These are phyloP conservation scores for Taxawa tesnikishii DNA, from an alignment of 2,329 filamentous ascomycete species.

Conservation along the genomic window DNA sequence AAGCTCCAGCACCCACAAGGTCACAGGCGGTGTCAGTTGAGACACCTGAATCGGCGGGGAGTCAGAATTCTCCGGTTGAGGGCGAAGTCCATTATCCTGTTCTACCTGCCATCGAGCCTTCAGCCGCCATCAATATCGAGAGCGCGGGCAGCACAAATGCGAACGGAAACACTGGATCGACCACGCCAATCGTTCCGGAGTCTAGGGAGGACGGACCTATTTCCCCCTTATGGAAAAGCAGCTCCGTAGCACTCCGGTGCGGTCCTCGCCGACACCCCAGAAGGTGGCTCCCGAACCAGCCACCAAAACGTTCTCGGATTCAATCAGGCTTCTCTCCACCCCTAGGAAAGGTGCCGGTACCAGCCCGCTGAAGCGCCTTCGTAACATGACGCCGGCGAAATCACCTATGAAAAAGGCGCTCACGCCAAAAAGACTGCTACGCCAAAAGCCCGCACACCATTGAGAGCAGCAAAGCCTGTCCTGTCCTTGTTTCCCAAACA, in stretches of 20 bases:
- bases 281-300: slow-evolving; percentile 7
- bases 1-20: too few species aligned
- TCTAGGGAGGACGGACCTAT: too few species aligned
- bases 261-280: slow-evolving; percentile 1
- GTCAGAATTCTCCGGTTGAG: too few species aligned
- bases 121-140: too few species aligned
- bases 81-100: too few species aligned
- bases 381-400: slow-evolving; percentile 18
- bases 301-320: slow-evolving; percentile 16
- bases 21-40: too few species aligned
- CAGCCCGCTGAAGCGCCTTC: slow-evolving; percentile 28
- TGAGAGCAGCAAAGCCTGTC: slow-evolving; percentile 12
- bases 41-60: too few species aligned
- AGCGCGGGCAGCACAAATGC: too few species aligned
- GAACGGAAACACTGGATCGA: too few species aligned
- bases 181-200: too few species aligned
- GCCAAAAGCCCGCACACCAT: slow-evolving; percentile 15
- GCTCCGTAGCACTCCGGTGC: slow-evolving; percentile 7
- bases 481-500: slow-evolving; percentile 1
- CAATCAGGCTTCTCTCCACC: slow-evolving; percentile 35
- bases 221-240: slow-evolving; percentile 17
- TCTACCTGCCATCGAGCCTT: background rate
- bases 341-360: slow-evolving; percentile 32
- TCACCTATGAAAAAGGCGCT: slow-evolving; percentile 22
- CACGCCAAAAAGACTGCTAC: slow-evolving; percentile 29